Conservation (phyloP, 176 grass and related monocot species). For the Eragrostis nindensis region DNA sequence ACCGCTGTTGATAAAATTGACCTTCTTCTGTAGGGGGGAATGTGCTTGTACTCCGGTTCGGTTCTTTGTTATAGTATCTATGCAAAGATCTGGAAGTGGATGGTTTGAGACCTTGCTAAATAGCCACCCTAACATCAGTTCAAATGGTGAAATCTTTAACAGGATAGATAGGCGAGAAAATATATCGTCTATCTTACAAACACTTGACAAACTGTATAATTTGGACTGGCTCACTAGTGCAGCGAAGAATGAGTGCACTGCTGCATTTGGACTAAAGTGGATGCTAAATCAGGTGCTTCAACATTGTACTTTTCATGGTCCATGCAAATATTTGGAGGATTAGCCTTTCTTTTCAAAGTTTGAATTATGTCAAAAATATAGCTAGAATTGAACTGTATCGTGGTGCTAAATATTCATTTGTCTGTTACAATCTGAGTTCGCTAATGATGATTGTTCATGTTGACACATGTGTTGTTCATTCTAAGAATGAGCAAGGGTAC, state of each 20-base stretch:
- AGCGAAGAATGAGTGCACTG: constrained; percentile 82
- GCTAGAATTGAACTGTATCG: constrained; percentile 8
- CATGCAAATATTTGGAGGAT: too few relatives aligned
- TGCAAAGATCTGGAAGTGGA: constrained; percentile 97
- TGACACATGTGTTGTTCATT: neutral
- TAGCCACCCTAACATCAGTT: constrained; percentile 93
- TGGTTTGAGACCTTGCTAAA: constrained; percentile 99
- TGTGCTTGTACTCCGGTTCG: constrained; percentile 79
- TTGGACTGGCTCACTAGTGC: constrained; percentile 90
- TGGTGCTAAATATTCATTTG: neutral
- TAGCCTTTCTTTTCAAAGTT: neutral
- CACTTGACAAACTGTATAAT: constrained; percentile 78
- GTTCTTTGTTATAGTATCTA: constrained; percentile 83
- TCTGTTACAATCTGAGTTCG: neutral
- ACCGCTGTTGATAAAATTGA: constrained; percentile 7
- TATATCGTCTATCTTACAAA: constrained; percentile 62
- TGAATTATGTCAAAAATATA: neutral
- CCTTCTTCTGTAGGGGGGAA: constrained; percentile 54
- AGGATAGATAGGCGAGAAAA: constrained; percentile 62
- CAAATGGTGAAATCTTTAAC: constrained; percentile 89
- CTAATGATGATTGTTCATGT: constrained; percentile 21
- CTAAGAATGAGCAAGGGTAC: constrained; percentile 1
- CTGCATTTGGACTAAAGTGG: constrained; percentile 95
- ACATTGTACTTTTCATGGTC: neutral
- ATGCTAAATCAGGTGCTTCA: constrained; percentile 90